Percentiles rank a stretch among this genome's conserved stretches.
Evolutionary conservation across 306 rosid species (phyloP).

Genomic region (Malus orientalis): DNA sequence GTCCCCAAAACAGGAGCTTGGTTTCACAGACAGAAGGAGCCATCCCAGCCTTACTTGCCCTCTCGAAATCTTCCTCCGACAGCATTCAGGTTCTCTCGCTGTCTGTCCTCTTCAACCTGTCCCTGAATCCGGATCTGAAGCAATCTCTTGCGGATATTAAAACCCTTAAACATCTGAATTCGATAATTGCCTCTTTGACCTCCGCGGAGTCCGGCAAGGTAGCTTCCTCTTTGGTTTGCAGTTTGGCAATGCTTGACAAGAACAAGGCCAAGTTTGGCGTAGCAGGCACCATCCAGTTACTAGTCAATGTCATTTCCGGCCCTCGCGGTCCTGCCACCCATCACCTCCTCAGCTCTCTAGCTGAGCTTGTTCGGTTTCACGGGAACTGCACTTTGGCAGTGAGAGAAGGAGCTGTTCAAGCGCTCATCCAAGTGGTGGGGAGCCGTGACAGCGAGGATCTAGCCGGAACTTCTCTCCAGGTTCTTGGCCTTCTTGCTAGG

Average conservation of each 20-base stretch:
- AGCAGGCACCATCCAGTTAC: conserved; percentile 55
- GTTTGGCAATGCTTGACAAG: conserved; percentile 74
- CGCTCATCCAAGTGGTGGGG: conserved; percentile 38
- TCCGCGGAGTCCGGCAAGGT: conserved; percentile 40
- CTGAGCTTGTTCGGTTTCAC: conserved; percentile 72
- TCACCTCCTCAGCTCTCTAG: conserved; percentile 53
- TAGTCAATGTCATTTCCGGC: conserved; percentile 35
- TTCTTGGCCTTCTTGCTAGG: conserved; percentile 57
- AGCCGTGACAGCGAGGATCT: conserved; percentile 36
- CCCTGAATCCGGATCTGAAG: conserved; percentile 61
- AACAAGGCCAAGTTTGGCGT: conserved; percentile 87
- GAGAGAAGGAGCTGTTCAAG: conserved; percentile 43
- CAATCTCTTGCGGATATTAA: conserved; percentile 53
- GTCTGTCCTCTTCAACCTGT: conserved; percentile 73
- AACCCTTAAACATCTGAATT: conserved; percentile 51
- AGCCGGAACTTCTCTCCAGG: conserved; percentile 45
- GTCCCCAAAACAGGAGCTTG: conserved; percentile 52
- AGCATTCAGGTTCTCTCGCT: conserved; percentile 45
- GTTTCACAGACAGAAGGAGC: conserved; percentile 49
- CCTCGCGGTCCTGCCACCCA: conserved; percentile 30
- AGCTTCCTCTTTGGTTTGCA: conserved; percentile 57
- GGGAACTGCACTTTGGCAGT: conserved; percentile 81
- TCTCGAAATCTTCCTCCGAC: conserved; percentile 48
- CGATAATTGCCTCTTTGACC: conserved; percentile 25
- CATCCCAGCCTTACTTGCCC: conserved; percentile 36